Base-by-base conservation (phyloP, 1,284 basidiomycete genomes). In the Pseudozyma flocculosa region DNA sequence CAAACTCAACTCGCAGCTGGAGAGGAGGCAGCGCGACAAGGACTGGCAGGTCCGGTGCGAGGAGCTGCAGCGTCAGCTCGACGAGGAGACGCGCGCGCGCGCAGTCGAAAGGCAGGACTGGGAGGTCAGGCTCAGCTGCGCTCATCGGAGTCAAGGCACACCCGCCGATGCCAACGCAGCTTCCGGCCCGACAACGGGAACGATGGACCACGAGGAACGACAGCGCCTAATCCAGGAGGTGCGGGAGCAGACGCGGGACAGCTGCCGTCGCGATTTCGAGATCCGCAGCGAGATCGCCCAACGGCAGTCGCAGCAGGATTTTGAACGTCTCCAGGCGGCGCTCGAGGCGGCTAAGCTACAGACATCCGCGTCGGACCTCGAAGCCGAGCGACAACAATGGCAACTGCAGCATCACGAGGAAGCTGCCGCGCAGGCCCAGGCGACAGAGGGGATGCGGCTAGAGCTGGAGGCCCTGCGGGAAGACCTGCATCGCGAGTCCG, bases 61-160 rank as follows among this genome's bases (percentile, higher is more conserved):
- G 17, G n/a, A 48, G 40, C 37, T 59, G 22, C 40, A 50, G 24
- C 26, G 23, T 24, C 43, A 44, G 24, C 34, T 65, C 38, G 48
- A 55, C 11, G 51, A 61, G 15, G 62, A 65, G 18, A 23, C 40
- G 13, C 45, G 62, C 13, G 30, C 37, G 36, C 40, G 54, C 23
- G 54, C 60, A 34, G 40, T 54, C 8, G 54, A 65, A 14, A 46
- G 57, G 22, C 21, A 53, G 11, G 62, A 65, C 34, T 57, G 32
- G 39, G 57, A 54, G 34, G 57, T 65, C 4, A 40, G 62, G 3
- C 29, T 65, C 37, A 21, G 15, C 37, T 38, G 7, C 15, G 15
- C 37, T 14, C 17, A 10, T 34, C 32, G 32, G 32, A 10, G 32
- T 10, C 10, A 34, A 34, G 17, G 32, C 11, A 34, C 11, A 17